phyloP scores from a whole-genome alignment of 148 eudicot genomes.

The Rhododendron molle region DNA sequence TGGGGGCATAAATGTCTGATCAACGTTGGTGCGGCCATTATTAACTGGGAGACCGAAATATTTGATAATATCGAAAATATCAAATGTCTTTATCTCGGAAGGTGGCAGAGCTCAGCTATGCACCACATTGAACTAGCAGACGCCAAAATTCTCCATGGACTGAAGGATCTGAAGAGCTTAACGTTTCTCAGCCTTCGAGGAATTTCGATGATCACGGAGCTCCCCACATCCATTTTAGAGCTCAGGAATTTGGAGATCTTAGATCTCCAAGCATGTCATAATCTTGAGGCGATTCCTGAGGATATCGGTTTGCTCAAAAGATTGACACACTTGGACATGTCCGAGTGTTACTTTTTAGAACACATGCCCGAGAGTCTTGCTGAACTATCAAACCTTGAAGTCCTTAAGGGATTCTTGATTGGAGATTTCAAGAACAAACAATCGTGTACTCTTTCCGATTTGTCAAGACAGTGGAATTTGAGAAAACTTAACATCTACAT shows the following conservation, averaged over 20 bases:
- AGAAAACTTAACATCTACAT: no score
- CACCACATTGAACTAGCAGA: constrained; percentile 43
- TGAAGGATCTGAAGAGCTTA: constrained; percentile 17
- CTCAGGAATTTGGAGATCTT: constrained; percentile 26
- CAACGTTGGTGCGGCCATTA: constrained; percentile 26
- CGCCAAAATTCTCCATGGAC: constrained; percentile 16
- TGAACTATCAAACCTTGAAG: no score
- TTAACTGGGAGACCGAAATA: constrained; percentile 24
- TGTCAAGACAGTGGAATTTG: no score
- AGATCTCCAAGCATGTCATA: constrained; percentile 23
- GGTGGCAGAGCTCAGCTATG: constrained; percentile 29
- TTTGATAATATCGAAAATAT: constrained; percentile 26
- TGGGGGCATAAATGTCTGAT: neutral
- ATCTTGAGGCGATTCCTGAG: constrained; percentile 26
- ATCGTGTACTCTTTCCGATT: no score
- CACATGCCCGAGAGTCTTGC: constrained; percentile 36
- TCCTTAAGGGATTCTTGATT: no score
- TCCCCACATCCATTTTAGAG: constrained; percentile 26
- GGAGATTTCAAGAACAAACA: no score
- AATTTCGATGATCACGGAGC: constrained; percentile 31
- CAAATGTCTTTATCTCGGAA: constrained; percentile 37
- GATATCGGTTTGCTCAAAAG: constrained; percentile 27
- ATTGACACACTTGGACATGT: constrained; percentile 30
- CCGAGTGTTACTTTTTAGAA: constrained; percentile 20
- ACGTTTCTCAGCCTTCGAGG: constrained; percentile 47